Base-by-base conservation (phyloP, 139 green algal genomes). In the Chlamydomonas eustigma region DNA sequence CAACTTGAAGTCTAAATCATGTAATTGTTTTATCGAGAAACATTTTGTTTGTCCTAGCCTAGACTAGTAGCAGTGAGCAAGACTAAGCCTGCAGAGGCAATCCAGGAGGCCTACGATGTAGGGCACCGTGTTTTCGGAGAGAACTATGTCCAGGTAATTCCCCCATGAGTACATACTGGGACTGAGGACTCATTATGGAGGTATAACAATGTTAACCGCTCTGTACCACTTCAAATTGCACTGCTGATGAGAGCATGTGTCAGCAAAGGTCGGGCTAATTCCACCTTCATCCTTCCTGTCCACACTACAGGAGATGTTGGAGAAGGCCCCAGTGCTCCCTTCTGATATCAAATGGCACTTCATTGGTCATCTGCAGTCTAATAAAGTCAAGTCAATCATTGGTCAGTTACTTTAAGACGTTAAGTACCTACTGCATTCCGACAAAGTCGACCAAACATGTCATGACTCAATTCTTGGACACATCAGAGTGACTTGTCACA, bases 281-380 rank as follows among this genome's bases (percentile, higher is more conserved):
- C n/a, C n/a, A n/a, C n/a, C n/a, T n/a, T n/a, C n/a, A n/a, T n/a
- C n/a, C n/a, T 68, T 68, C 4, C 12, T 6, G 34, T 71, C 1
- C 2, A 2, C 36, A 33, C 71, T 44, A 25, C 85, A 97, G 93
- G 95, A 99, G 85, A 73, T 99, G 25, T 1, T 94, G 1, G 96
- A 99, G 3, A 99, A 99, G 85, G 92, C 89, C 6, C 92, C 93
- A 1, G 28, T 84, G 78, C 76, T 98, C 68, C 96, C 96, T 0
- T 22, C 44, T 0, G 96, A 99, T 83, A 91, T 96, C 32, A 71
- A 80, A 28, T 99, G 96, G 96, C 96, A 99, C 82, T 99, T 99
- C 81, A 97, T 99, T 64, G 96, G 96, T 0, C 96, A 99, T 76
- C 84, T 99, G 36, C 96, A 99, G 80, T 95, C 87, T 38, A 99